Evolutionary conservation across 345 rosid species (phyloP), one percentile per base, ranked within the genome.

Genomic region (Rhodamnia argentea): DNA sequence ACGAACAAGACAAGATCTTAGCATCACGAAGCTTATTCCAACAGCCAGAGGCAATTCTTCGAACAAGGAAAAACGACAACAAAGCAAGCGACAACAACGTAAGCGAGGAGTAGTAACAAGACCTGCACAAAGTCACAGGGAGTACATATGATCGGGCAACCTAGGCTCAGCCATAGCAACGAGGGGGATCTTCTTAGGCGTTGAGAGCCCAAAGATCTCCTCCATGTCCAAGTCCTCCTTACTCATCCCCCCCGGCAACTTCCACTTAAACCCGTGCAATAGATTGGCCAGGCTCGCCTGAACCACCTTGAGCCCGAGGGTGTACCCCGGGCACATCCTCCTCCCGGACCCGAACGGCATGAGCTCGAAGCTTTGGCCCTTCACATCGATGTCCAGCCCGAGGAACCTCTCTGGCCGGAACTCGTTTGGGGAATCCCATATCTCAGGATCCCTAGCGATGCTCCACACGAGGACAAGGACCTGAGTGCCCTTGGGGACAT

Each of bases 251-350:
- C 78, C 85, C 0, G 94, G 92, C 86, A 94, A 85, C 86, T 88
- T 89, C 96, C 95, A 93, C 7, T 85, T 83, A 84, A 92, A 93
- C 12, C 94, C 96, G 85, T 94, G 97, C 42, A 93, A 44, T 59
- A 93, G 90, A 88, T 92, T 94, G 5, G 93, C 94, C 87, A 92
- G 70, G 81, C 91, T 92, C 20, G 90, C 40, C 64, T 89, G 93
- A 50, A 94, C 92, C 81, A 94, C 92, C 88, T 94, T 94, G 2
- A 94, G 57, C 16, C 94, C 97, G 0, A 93, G 84, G 84, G 90
- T 86, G 55, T 92, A 93, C 8, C 97, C 96, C 4, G 97, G 97
- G 97, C 97, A 94, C 94, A 92, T 94, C 89, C 96, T 90, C 86
- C 96, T 90, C 18, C 97, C 95, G 0, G 97, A 89, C 2, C 96